Base-by-base conservation (phyloP, 768 basidiomycete genomes). In the Dentipellis sp. region DNA sequence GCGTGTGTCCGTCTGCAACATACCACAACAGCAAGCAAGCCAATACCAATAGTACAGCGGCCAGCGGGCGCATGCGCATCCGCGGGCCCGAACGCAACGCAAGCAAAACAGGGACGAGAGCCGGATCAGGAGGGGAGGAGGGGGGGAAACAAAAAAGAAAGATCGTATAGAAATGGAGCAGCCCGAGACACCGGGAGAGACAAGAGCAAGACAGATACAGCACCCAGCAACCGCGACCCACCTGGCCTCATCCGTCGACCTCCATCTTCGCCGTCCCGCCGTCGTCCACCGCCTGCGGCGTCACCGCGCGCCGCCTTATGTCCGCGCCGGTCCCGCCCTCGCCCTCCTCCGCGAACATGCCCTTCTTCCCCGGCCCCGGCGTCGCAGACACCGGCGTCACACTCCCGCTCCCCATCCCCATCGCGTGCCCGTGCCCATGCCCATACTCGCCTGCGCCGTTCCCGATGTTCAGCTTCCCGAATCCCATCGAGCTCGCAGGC, bases 271-370 rank as follows among this genome's bases (percentile, higher is more conserved):
- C 14, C 40, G 48, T 49, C 29, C 48, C 48, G 14, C 48, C 48
- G 9, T 49, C 48, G 29, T 49, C 48, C 48, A 22, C 11, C 21
- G 48, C 22, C 29, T 14, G 48, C 8, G 48, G 48, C 22, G 48
- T 49, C 22, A 34, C 22, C 48, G 21, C 48, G 10, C 29, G 22
- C 19, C 48, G 48, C 4, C 14, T n/a, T 3, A 14, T 14, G 14
- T 19, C 29, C 17, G 14, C 17, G 22, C 48, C 48, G 2, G 29
- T 34, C 48, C 21, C 48, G 14, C 48, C 48, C 6, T 62, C 61
- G 3, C 59, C 59, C 35, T 54, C 61, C 37, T 62, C 61, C 10
- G 59, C 60, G 49, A 62, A 62, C 59, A 62, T 57, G 42, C 60
- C 61, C 52, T 62, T 62, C 56, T 62, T 62, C 35, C 60, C 57